Evolutionary conservation across 2,329 filamentous ascomycete genomes (phyloP).

Genomic region (Colletotrichum australisinense): DNA sequence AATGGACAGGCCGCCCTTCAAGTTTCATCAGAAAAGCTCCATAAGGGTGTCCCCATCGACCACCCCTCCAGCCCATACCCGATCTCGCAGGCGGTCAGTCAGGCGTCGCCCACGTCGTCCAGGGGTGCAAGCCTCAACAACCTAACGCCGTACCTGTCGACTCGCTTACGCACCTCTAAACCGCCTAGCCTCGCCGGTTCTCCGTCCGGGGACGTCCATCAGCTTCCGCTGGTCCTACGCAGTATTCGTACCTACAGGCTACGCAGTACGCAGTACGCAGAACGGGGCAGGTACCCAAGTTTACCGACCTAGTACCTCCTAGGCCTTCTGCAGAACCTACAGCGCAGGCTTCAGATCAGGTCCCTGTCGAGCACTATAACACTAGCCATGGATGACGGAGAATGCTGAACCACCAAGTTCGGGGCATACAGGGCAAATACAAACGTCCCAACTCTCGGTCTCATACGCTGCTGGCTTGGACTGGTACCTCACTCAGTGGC

Average conservation of each 20-base stretch:
- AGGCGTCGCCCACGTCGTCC: background rate
- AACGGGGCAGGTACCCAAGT: background rate
- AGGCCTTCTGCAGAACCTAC: background rate
- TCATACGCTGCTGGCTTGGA: background rate
- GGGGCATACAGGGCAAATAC: background rate
- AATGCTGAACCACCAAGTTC: slow-evolving; percentile 21
- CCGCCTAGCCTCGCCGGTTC: slow-evolving; percentile 32
- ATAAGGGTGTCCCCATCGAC: background rate
- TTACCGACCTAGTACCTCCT: background rate
- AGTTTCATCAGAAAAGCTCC: slow-evolving; percentile 7
- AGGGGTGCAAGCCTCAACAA: slow-evolving; percentile 36
- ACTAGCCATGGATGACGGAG: background rate
- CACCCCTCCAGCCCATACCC: slow-evolving; percentile 12
- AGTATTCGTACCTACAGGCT: background rate
- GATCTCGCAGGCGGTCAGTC: slow-evolving; percentile 29
- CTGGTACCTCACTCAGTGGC: background rate
- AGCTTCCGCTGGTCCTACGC: slow-evolving; percentile 17
- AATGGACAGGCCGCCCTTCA: background rate
- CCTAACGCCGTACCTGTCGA: slow-evolving; percentile 17
- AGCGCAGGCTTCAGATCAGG: background rate
- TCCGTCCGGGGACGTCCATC: slow-evolving; percentile 32
- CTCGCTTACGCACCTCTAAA: slow-evolving; percentile 35
- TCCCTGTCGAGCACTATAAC: background rate
- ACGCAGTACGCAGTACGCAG: background rate
- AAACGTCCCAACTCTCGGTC: background rate